Conservation (phyloP, 371 early-diverging fungal genomes). For the Mortierella sp. region DNA sequence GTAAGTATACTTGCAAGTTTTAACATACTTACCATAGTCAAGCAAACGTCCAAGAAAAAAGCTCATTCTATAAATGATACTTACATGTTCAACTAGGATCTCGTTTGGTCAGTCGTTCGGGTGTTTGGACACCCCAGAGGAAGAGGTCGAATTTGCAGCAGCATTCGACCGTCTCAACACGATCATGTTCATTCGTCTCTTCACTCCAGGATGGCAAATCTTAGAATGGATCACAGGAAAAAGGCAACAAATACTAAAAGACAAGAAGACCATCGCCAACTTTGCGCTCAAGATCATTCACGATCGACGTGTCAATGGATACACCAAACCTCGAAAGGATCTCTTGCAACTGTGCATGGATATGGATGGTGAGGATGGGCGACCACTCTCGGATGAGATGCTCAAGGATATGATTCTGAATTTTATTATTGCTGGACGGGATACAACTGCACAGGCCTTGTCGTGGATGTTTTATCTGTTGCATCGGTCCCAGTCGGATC, state of each 20-base stretch:
- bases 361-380: constrained; percentile 66
- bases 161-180: constrained; percentile 57
- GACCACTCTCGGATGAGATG: constrained; percentile 64
- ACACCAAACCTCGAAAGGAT: constrained; percentile 59
- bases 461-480: constrained; percentile 50
- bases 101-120: constrained; percentile 55
- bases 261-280: constrained; percentile 35
- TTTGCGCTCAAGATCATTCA: constrained; percentile 43
- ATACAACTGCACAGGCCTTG: constrained; percentile 66
- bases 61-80: neutral
- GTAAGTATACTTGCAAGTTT: constrained; percentile 31
- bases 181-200: constrained; percentile 38
- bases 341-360: constrained; percentile 75
- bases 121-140: constrained; percentile 32
- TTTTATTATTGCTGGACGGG: constrained; percentile 62
- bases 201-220: constrained; percentile 35
- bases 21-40: neutral
- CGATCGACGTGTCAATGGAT: constrained; percentile 32
- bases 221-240: constrained; percentile 26
- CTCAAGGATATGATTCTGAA: constrained; percentile 79
- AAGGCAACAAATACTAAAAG: constrained; percentile 28
- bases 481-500: constrained; percentile 27
- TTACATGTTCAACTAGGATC: constrained; percentile 13
- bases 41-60: neutral
- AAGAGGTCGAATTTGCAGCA: constrained; percentile 46